Evolutionary conservation across 140 eudicot genomes (phyloP).

Genomic region (Ambrosia hybrid): DNA sequence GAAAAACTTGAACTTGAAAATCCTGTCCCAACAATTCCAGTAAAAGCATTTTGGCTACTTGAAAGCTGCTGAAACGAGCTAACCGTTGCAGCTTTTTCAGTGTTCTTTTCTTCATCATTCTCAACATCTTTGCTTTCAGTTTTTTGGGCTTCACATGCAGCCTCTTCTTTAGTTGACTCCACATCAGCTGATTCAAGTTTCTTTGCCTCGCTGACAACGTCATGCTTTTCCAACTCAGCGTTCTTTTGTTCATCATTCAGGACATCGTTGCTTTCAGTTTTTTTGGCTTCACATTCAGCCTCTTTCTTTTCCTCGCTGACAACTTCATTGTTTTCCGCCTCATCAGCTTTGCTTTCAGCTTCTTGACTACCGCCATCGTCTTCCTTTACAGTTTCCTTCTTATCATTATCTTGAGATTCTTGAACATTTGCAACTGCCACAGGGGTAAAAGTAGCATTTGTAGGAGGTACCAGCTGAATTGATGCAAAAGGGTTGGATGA

Average conservation of each 20-base stretch:
- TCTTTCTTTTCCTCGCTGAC: constrained; percentile 27
- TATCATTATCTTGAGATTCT: constrained; percentile 20
- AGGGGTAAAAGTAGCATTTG: constrained; percentile 26
- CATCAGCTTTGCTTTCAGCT: background rate
- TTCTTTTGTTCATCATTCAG: constrained; percentile 30
- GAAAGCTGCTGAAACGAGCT: constrained; percentile 78
- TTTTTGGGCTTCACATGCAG: background rate
- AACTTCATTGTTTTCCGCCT: constrained; percentile 8
- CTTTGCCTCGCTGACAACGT: no score
- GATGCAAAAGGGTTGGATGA: constrained; percentile 83
- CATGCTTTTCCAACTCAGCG: background rate
- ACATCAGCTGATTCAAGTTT: no score
- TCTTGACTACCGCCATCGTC: background rate
- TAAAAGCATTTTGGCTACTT: constrained; percentile 76
- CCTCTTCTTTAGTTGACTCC: no score
- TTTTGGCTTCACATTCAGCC: constrained; percentile 14
- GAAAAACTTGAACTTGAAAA: constrained; percentile 72
- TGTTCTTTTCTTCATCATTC: constrained; percentile 31
- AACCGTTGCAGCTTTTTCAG: constrained; percentile 37
- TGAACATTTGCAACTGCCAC: constrained; percentile 14
- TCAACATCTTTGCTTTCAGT: background rate
- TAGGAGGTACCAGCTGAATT: constrained; percentile 60
- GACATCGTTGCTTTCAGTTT: constrained; percentile 4
- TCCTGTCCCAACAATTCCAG: constrained; percentile 81
- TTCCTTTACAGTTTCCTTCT: background rate